These are phyloP conservation scores for Dactylellina sp. DNA, from an alignment of 2,329 filamentous ascomycete species.

Conservation along the genomic window DNA sequence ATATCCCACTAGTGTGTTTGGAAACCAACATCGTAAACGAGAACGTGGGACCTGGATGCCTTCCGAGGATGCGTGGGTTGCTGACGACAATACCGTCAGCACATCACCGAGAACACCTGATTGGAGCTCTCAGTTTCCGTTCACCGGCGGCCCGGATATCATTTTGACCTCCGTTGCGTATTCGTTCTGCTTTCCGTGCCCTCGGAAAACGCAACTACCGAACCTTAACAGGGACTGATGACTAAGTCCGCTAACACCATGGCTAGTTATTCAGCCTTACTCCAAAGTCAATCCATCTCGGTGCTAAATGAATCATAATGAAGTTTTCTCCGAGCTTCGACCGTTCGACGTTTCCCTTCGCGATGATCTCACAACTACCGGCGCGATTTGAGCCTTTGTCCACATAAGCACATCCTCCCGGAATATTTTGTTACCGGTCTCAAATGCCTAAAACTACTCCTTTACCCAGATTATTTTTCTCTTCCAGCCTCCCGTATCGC, in stretches of 20 bases:
- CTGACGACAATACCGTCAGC: constrained; percentile 38
- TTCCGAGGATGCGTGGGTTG: constrained; percentile 10
- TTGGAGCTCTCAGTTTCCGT: constrained; percentile 7
- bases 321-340: constrained; percentile 21
- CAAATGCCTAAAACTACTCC: background rate
- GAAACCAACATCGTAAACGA: background rate
- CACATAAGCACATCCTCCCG: constrained; percentile 25
- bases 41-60: constrained; percentile 27
- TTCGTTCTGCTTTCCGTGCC: constrained; percentile 5
- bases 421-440: constrained; percentile 22
- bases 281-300: constrained; percentile 19
- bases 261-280: constrained; percentile 24
- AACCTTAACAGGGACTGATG: constrained; percentile 18
- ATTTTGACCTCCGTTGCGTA: constrained; percentile 30
- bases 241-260: constrained; percentile 53
- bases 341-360: constrained; percentile 19
- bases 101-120: constrained; percentile 14
- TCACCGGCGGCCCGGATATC: constrained; percentile 27
- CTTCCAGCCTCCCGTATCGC: too few species aligned
- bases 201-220: constrained; percentile 36
- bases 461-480: too few species aligned
- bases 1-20: background rate
- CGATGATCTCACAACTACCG: too few species aligned
- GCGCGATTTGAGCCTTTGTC: background rate
- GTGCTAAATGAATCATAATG: constrained; percentile 39